Evolutionary conservation across 768 basidiomycete genomes (phyloP), one percentile per base, ranked within the genome.

Genomic region (Hebeloma cylindrosporum): DNA sequence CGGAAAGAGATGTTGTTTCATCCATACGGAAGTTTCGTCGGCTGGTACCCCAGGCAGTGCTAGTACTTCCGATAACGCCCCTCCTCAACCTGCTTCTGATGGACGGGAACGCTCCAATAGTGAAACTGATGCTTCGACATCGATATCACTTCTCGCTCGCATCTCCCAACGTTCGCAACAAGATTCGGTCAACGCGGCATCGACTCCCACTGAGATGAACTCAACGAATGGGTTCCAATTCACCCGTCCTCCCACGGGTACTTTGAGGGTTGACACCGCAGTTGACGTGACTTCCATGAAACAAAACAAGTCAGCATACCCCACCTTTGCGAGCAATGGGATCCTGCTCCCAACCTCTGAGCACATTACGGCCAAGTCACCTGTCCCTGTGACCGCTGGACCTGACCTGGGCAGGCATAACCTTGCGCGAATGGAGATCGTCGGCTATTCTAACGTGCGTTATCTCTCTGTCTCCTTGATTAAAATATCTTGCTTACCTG

Each of bases 1-100:
- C 53, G 91, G 92, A 41, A 92, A 92, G 65, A 71, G 91, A 45
- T 93, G 91, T 65, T 93, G 91, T 70, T 93, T 93, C 76, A 93
- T 93, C 57, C 91, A 93, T 59, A 93, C 91, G 2, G 89, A 88
- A 58, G 73, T 90, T 33, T 87, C 89, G 33, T 72, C 78, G n/a
- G 83, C 79, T 20, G 69, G 72, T 14, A 69, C 78, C 33, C 77
- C 78, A 44, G 77, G 77, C 35, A 71, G 77, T 6, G 63, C 60
- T 33, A 65, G 63, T 29, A 63, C 69, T 28, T 59, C 65, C 16
- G 70, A 73, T 14, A 76, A 73, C 25, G 73, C 73, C 20, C 65
- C 73, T 20, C 72, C 81, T 27, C 80, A 78, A 25, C 75, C 79
- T 37, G 72, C 76, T 43, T 59, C 69, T 26, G 76, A 79, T 60